These are phyloP conservation scores for Chytridium lagenaria DNA, from an alignment of 371 early-diverging fungal genomes.

Conservation along the genomic window DNA sequence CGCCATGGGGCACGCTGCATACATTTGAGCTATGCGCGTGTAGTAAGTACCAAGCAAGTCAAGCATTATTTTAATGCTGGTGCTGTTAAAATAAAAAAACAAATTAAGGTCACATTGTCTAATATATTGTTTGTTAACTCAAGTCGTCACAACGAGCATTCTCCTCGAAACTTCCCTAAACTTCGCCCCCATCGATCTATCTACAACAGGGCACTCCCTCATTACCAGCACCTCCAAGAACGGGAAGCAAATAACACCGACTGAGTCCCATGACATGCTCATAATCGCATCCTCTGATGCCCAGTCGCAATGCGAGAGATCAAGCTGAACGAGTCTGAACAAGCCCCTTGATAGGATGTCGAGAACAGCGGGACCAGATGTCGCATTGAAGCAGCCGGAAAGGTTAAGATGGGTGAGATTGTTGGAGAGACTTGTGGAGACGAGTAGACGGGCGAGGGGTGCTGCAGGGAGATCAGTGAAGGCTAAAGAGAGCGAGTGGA, in stretches of 20 bases:
- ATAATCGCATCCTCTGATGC: not conserved
- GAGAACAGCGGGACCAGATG: not conserved
- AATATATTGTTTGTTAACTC: too few relatives aligned
- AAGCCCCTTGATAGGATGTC: not conserved
- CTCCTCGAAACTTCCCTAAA: not conserved
- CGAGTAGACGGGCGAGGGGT: not conserved
- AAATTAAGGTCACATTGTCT: too few relatives aligned
- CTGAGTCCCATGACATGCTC: not conserved
- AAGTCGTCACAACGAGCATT: too few relatives aligned
- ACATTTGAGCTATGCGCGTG: too few relatives aligned
- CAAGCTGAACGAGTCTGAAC: not conserved
- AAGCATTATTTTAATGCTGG: too few relatives aligned
- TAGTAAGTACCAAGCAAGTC: too few relatives aligned
- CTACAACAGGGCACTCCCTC: not conserved
- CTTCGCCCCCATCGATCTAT: not conserved
- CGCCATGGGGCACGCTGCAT: too few relatives aligned
- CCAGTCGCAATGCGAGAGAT: constrained; percentile 12
- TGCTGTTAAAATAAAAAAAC: too few relatives aligned
- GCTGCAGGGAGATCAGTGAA: not conserved
- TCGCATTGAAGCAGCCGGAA: constrained; percentile 2
- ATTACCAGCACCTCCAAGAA: not conserved
- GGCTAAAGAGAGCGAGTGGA: not conserved
- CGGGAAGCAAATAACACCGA: not conserved
- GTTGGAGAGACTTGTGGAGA: not conserved
- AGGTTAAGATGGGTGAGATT: constrained; percentile 1